A percentile compares a stretch with the other conserved stretches of the same genome.
phyloP scores from a whole-genome alignment of 2,329 filamentous ascomycete genomes.

The Penicillium occitanis region DNA sequence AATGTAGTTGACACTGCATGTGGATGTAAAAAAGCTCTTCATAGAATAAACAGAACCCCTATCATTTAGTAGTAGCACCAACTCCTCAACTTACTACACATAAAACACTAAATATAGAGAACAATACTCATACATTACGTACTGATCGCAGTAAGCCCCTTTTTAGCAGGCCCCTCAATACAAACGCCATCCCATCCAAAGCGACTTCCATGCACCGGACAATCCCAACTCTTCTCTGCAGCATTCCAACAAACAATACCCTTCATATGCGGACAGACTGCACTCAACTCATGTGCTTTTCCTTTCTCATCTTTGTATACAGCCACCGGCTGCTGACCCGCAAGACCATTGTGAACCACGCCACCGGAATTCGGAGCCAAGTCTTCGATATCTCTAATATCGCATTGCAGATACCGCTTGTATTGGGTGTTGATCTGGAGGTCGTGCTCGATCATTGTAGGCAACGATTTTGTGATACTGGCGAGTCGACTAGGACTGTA shows the following conservation, averaged over 20 bases:
- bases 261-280: slow-evolving; percentile 4
- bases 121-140: background rate
- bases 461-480: background rate
- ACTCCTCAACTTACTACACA: background rate
- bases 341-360: background rate
- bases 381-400: slow-evolving; percentile 1
- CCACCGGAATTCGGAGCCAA: background rate
- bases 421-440: slow-evolving; percentile 2
- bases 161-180: slow-evolving; percentile 2
- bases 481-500: background rate
- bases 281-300: background rate
- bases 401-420: background rate
- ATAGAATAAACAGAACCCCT: background rate
- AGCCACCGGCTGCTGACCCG: background rate
- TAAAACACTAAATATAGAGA: background rate
- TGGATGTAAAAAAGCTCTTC: background rate
- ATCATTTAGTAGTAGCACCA: background rate
- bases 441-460: background rate
- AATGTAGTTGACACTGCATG: no score
- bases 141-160: background rate
- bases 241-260: background rate
- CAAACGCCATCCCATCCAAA: background rate
- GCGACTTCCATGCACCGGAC: slow-evolving; percentile 3
- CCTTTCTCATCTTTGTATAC: background rate
- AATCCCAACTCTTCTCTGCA: slow-evolving; percentile 8